These are phyloP conservation scores for Leptographium lundbergii DNA, from an alignment of 2,329 filamentous ascomycete species.

Conservation along the genomic window DNA sequence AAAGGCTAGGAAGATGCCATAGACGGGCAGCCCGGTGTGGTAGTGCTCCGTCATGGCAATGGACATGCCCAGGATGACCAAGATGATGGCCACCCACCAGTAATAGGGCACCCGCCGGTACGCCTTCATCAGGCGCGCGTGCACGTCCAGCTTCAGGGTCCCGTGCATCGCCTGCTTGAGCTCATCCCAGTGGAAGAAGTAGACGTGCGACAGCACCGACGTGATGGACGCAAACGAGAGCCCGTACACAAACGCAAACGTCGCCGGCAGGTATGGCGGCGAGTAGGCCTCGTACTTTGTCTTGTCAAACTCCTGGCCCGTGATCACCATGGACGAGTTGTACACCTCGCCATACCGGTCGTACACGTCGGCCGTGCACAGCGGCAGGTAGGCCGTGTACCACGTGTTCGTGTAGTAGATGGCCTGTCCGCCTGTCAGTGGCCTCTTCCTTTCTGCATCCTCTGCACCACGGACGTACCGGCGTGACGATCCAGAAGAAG, in stretches of 20 bases:
- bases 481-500: constrained; percentile 33
- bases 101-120: constrained; percentile 28
- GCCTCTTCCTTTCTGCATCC: too few relatives aligned
- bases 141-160: constrained; percentile 14
- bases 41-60: constrained; percentile 30
- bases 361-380: constrained; percentile 38
- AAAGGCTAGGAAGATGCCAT: constrained; percentile 30
- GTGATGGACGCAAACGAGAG: constrained; percentile 39
- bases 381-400: constrained; percentile 38
- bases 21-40: constrained; percentile 30
- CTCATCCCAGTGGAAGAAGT: constrained; percentile 55
- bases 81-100: constrained; percentile 28
- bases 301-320: constrained; percentile 29
- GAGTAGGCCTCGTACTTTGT: constrained; percentile 39
- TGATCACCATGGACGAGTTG: constrained; percentile 34
- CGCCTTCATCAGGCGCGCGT: constrained; percentile 7
- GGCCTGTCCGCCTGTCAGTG: constrained; percentile 17
- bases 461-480: constrained; percentile 4
- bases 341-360: constrained; percentile 39
- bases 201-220: constrained; percentile 22
- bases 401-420: constrained; percentile 36
- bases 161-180: constrained; percentile 17
- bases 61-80: constrained; percentile 20
- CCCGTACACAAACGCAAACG: constrained; percentile 34
- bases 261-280: constrained; percentile 34